Base-by-base conservation (phyloP, 2,329 filamentous ascomycete species). In the Clarireedia monteithiana region DNA sequence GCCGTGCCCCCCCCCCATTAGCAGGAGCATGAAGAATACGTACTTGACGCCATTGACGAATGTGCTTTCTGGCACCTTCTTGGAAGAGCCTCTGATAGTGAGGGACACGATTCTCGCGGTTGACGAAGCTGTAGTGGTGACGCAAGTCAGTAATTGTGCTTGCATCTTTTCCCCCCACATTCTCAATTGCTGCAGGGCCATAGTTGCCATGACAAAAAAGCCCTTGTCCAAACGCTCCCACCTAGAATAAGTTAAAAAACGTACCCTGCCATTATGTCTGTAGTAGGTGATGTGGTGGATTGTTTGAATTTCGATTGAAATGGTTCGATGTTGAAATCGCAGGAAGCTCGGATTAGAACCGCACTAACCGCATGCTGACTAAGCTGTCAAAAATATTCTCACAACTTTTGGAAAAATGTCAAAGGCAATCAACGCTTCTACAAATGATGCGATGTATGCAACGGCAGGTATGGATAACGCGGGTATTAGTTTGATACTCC, bases 11-110 rank as follows among this genome's bases (percentile, higher is more conserved):
- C 40, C 44, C 51, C 40, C 51, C 51, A 34, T 34, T 12, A 9
- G 30, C 10, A 34, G 30, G 10, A 12, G 12, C 9, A 34, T 10
- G 9, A 3, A 34, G 30, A 12, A 34, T 44, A 78, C 85, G 71
- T 80, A 91, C 88, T 74, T 91, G 90, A 73, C 81, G 77, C 88
- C 88, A 91, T 71, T 89, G 73, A 68, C 88, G 83, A 64, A 83
- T 76, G 72, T 85, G 81, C 61, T 76, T 73, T 67, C 81, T 82
- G 73, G 87, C 87, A 66, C 88, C 84, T 63, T 79, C 76, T 77
- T 91, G 88, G 78, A 89, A 90, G 66, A 82, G 74, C 69, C 81
- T 79, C 80, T 92, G 88, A 76, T 86, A 80, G 70, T 86, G 68
- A 56, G 86, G 86, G 67, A 91, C 88, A 68, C 80, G 81, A 82